Conservation (phyloP, 148 eudicot species). For the Fagopyrum homotropicum region DNA sequence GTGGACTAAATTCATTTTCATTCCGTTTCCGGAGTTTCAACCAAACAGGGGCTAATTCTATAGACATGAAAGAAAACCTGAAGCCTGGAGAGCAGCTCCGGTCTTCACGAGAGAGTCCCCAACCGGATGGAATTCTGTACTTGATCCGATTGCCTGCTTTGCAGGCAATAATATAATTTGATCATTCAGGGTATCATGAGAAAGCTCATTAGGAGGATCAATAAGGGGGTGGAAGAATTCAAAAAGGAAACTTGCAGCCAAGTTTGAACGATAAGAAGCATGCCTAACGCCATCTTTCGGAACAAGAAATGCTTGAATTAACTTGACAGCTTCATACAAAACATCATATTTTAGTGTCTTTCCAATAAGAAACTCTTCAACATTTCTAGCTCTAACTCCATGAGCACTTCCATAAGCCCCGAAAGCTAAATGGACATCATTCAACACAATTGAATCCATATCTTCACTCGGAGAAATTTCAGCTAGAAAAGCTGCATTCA, state of each 20-base stretch:
- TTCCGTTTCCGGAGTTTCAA: no score
- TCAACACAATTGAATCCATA: constrained; percentile 28
- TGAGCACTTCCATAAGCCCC: constrained; percentile 6
- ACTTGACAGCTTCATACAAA: constrained; percentile 6
- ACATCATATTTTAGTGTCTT: neutral
- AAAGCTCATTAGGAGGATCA: constrained; percentile 16
- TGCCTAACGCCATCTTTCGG: constrained; percentile 31
- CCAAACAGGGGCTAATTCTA: neutral
- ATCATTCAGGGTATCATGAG: constrained; percentile 21
- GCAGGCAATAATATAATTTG: constrained; percentile 38
- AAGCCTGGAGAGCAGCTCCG: constrained; percentile 86
- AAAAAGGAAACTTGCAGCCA: constrained; percentile 72
- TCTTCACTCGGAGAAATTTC: constrained; percentile 27
- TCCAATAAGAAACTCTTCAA: constrained; percentile 6
- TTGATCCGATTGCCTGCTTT: constrained; percentile 56
- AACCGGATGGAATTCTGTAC: constrained; percentile 53
- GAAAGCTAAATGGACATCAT: constrained; percentile 32
- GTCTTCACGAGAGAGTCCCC: constrained; percentile 67
- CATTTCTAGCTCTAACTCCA: neutral
- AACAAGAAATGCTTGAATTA: neutral
- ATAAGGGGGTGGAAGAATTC: constrained; percentile 45
- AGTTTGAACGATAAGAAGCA: constrained; percentile 57
- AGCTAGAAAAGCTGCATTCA: constrained; percentile 84
- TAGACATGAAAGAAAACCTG: constrained; percentile 35
- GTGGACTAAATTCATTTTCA: no score